Evolutionary conservation across 1,284 basidiomycete species (phyloP), one percentile per base, ranked within the genome.

Genomic region (Ustilago curta): DNA sequence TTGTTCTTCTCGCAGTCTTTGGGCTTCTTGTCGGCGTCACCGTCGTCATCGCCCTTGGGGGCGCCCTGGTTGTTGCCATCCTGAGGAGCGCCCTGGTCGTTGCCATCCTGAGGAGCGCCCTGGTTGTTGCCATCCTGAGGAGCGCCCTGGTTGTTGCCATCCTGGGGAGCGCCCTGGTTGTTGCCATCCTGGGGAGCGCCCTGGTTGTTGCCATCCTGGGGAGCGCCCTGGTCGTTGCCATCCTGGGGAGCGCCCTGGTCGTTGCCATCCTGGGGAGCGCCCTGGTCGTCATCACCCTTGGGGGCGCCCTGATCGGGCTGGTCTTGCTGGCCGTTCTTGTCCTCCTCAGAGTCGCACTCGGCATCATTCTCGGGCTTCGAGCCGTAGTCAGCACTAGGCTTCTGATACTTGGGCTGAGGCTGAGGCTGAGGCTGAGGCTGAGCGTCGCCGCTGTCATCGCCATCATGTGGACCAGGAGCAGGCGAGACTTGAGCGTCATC

Each of bases 1-100:
- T 69, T 51, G 45, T 50, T 23, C 44, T 62, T 48, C 21, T 59
- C 51, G 51, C 59, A 52, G 40, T 51, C 56, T 4, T 55, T 31
- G 32, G 2, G 8, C n/a, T 50, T 42, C 25, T 27, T 14, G 32
- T 35, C 35, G 27, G 37, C 55, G 44, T 65, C 32, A 21, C 6
- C 40, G 31, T 19, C 23, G 12, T 12, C 35, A 44, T 25, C 29
- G 48, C 37, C 49, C 42, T 45, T 9, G 37, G 19, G 18, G 9
- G 39, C 21, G 18, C n/a, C n/a, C n/a, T 45, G n/a, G n/a, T n/a
- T n/a, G n/a, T n/a, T n/a, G n/a, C n/a, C n/a, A n/a, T n/a, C n/a
- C n/a, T n/a, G n/a, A n/a, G n/a, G n/a, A n/a, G n/a, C 5, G 29
- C 29, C n/a, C n/a, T 44, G 19, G 42, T n/a, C 12, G 21, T 19